Evolutionary conservation across 2,329 filamentous ascomycete species (phyloP).

Genomic region (Ophiocordyceps camponoti-leonardi): DNA sequence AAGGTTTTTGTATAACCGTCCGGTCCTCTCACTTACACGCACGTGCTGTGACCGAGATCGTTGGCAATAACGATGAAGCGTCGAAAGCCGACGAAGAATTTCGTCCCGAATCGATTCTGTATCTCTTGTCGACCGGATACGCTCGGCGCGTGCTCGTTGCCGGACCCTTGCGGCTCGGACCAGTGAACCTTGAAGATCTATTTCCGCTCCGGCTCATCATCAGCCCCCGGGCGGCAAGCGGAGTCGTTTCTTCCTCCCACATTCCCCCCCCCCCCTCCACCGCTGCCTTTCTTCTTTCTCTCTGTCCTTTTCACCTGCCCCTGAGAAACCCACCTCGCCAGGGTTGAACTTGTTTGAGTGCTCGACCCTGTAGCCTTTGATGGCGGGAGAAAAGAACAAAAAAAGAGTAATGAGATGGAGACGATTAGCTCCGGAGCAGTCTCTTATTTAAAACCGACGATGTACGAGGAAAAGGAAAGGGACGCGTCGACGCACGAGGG

Average conservation of each 20-base stretch:
- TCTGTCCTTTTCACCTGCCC: not conserved
- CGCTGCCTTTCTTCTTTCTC: no score
- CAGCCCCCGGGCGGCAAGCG: not conserved
- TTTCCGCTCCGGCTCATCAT: no score
- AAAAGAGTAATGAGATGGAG: not conserved
- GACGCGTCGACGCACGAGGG: constrained; percentile 14
- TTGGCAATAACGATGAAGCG: constrained; percentile 37
- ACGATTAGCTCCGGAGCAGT: not conserved
- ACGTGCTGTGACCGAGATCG: constrained; percentile 33
- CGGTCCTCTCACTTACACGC: constrained; percentile 26
- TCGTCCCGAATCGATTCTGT: constrained; percentile 16
- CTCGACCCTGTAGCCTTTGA: constrained; percentile 21
- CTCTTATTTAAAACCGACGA: no score
- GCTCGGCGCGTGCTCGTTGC: constrained; percentile 12
- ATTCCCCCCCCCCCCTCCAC: no score
- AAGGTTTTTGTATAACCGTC: no score
- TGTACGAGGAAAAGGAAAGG: not conserved
- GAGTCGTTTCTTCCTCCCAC: not conserved
- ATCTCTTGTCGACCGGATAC: constrained; percentile 17
- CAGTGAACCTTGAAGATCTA: constrained; percentile 39
- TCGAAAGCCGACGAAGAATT: constrained; percentile 31
- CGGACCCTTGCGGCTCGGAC: constrained; percentile 30
- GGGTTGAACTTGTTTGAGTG: constrained; percentile 21
- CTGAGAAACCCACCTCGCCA: constrained; percentile 17
- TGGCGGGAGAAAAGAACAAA: not conserved